phyloP scores from a whole-genome alignment of 805 yeast genomes.

The Yamadazyma tumulicola region DNA sequence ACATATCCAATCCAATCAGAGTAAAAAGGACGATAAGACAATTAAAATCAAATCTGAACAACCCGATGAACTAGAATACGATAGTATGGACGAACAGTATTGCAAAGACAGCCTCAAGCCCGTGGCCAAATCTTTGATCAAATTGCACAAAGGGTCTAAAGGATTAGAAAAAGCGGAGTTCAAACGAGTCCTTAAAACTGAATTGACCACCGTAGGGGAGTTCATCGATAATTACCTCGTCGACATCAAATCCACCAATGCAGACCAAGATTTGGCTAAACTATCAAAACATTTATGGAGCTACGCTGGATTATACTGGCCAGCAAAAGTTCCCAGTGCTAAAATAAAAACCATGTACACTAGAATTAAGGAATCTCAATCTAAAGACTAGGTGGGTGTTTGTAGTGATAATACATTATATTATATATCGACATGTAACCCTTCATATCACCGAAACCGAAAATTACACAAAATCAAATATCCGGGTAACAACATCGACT shows the following conservation, averaged over 20 bases:
- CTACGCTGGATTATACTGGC: conserved; percentile 84
- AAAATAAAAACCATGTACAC: conserved; percentile 76
- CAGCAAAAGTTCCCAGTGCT: conserved; percentile 71
- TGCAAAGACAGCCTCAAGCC: conserved; percentile 64
- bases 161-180: conserved; percentile 76
- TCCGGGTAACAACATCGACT: conserved; percentile 2
- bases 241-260: conserved; percentile 16
- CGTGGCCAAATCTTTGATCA: conserved; percentile 61
- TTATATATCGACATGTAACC: too few relatives aligned
- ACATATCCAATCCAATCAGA: conserved; percentile 14
- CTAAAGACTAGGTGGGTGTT: too few relatives aligned
- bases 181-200: conserved; percentile 66
- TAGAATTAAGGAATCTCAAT: conserved; percentile 39
- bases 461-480: too few relatives aligned
- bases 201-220: conserved; percentile 70
- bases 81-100: conserved; percentile 71
- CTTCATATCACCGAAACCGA: too few relatives aligned
- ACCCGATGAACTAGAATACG: conserved; percentile 55
- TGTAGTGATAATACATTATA: too few relatives aligned
- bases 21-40: conserved; percentile 6
- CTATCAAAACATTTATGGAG: conserved; percentile 73
- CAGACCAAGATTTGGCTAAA: conserved; percentile 23
- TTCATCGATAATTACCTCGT: conserved; percentile 39
- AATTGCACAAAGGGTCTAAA: conserved; percentile 65
- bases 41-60: conserved; percentile 13